These are phyloP conservation scores for Malassezia restricta DNA, from an alignment of 1,284 basidiomycete species.

Conservation along the genomic window DNA sequence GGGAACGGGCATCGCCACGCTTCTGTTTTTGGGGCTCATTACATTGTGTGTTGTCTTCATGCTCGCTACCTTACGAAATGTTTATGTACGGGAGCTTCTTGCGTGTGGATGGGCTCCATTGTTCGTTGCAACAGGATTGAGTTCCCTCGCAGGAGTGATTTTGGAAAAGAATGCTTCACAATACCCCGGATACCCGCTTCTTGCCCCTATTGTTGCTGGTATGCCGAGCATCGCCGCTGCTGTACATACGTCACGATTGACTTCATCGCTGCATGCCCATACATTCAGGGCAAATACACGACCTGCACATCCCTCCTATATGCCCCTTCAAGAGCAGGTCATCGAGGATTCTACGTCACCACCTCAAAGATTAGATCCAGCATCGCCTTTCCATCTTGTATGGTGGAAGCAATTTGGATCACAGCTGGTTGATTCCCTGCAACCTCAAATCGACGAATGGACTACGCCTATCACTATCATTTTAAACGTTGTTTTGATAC, in stretches of 20 bases:
- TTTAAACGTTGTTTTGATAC: constrained; percentile 23
- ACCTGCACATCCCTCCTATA: neutral
- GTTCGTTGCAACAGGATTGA: constrained; percentile 82
- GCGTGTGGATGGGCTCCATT: constrained; percentile 78
- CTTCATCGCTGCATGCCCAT: constrained; percentile 62
- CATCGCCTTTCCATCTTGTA: neutral
- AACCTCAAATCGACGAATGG: constrained; percentile 31
- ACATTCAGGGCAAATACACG: constrained; percentile 14
- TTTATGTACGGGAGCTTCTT: constrained; percentile 59
- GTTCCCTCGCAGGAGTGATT: constrained; percentile 77
- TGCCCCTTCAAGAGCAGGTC: neutral
- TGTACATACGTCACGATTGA: constrained; percentile 79
- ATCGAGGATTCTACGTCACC: neutral
- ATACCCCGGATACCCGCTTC: constrained; percentile 74
- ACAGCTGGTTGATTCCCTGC: neutral
- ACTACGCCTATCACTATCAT: constrained; percentile 30
- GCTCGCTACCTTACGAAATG: constrained; percentile 55
- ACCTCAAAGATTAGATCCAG: neutral
- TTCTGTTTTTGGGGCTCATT: constrained; percentile 56
- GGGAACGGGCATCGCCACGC: constrained; percentile 46
- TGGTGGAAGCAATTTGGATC: neutral
- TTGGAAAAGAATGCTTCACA: constrained; percentile 74
- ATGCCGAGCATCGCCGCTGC: constrained; percentile 62
- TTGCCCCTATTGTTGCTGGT: constrained; percentile 79
- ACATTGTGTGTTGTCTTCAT: constrained; percentile 55